These are phyloP conservation scores for Dactylellina cionopaga DNA, from an alignment of 2,329 filamentous ascomycete species.

Conservation along the genomic window DNA sequence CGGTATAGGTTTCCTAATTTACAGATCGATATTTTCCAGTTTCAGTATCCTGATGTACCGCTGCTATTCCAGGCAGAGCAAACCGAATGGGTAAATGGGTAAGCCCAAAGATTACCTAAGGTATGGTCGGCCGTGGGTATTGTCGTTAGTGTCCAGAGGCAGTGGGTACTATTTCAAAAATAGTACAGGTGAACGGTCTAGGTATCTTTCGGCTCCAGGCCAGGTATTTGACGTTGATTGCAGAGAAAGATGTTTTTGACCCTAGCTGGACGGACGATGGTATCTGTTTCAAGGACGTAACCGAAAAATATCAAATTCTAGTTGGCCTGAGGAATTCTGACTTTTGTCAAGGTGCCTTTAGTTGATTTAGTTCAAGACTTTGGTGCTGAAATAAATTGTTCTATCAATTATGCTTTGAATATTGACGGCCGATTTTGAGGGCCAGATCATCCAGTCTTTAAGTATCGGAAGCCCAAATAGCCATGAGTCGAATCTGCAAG, in stretches of 20 bases:
- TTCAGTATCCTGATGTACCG: too few species aligned
- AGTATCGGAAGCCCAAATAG: constrained; percentile 40
- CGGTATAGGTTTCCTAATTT: constrained; percentile 34
- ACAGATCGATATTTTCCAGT: too few species aligned
- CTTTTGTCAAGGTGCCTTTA: constrained; percentile 9
- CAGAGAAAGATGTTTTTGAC: background rate
- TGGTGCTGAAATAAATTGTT: constrained; percentile 7
- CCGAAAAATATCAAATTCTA: constrained; percentile 8
- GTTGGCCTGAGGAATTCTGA: constrained; percentile 6
- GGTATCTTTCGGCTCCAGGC: constrained; percentile 10
- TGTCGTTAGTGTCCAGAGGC: background rate
- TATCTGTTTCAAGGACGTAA: constrained; percentile 11
- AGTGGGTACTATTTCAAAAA: constrained; percentile 26
- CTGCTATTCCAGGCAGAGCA: too few species aligned
- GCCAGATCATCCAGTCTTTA: constrained; percentile 40
- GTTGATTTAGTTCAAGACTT: constrained; percentile 9
- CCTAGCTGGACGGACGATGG: background rate
- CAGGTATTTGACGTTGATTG: constrained; percentile 6
- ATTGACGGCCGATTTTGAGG: constrained; percentile 8
- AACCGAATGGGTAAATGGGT: constrained; percentile 18
- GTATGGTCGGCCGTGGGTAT: background rate
- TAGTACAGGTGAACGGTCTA: constrained; percentile 15
- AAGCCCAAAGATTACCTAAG: constrained; percentile 45
- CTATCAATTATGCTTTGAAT: background rate
- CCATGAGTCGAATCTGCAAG: constrained; percentile 41